Conservation (phyloP, 2,329 filamentous ascomycete species). For the Scedosporium minutisporum region DNA sequence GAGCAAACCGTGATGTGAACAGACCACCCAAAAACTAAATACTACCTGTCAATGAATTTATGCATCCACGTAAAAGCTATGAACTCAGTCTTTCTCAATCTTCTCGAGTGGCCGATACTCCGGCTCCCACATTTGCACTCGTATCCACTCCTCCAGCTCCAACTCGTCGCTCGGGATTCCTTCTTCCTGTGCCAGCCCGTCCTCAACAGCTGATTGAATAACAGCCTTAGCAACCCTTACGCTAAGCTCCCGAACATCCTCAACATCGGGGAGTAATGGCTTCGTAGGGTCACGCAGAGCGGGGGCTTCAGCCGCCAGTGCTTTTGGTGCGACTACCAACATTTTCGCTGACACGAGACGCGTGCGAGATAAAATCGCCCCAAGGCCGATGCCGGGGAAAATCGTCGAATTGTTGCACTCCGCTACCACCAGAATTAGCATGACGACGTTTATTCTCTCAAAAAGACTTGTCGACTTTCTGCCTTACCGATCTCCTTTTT, state of each 20-base stretch:
- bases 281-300: constrained; percentile 52
- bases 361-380: constrained; percentile 61
- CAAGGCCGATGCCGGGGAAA: constrained; percentile 80
- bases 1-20: no score
- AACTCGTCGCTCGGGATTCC: constrained; percentile 50
- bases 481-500: constrained; percentile 20
- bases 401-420: constrained; percentile 86
- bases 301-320: constrained; percentile 61
- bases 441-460: constrained; percentile 22
- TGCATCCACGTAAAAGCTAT: not conserved
- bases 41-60: no score
- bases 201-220: constrained; percentile 59
- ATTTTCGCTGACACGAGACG: constrained; percentile 63
- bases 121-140: constrained; percentile 72
- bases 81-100: not conserved
- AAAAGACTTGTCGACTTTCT: not conserved
- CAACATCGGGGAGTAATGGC: constrained; percentile 67
- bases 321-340: constrained; percentile 70
- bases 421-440: constrained; percentile 36
- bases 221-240: constrained; percentile 68
- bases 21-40: no score
- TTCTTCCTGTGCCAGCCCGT: constrained; percentile 55
- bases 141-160: constrained; percentile 60
- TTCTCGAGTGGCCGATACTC: constrained; percentile 49
- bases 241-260: constrained; percentile 64